Evolutionary conservation across 2,329 filamentous ascomycete species (phyloP), one percentile per base, ranked within the genome.

Genomic region (Aspergillus caelatus): DNA sequence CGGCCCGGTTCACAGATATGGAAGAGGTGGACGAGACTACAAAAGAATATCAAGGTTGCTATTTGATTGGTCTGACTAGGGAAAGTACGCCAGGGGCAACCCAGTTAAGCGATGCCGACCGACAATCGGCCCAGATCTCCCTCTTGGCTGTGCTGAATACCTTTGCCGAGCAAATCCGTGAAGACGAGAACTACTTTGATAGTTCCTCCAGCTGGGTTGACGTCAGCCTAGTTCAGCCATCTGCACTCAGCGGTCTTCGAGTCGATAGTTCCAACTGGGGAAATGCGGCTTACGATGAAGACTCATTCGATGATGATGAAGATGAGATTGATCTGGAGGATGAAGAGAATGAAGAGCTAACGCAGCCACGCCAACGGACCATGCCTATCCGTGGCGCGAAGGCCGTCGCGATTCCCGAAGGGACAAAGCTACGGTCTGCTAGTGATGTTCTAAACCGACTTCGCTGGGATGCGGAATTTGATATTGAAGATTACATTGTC

Each of bases 181-280:
- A 32, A 12, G 61, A 62, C 12, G 61, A 60, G 30, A 62, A 60
- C 19, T 62, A 62, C 61, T 62, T 62, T 10, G 61, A 62, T 16
- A 28, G n/a, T 2, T 62, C 61, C 12, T 62, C 56, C 6, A 56
- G 32, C 39, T 62, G 61, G 61, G 61, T 62, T 21, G 61, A 62
- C 12, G 48, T 60, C 12, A 30, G 26, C 12, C 12, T 62, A 3
- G 61, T 59, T 12, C 41, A 34, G 21, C 48, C 12, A 2, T 59
- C 56, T n/a, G 56, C 28, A 19, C 21, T 62, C 8, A 26, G 23
- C 4, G 57, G 41, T 2, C 48, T 62, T 4, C 61, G 28, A 8
- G 8, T 62, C 6, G 61, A 62, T 48, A 50, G 7, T 28, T 62
- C 57, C 0, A 16, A 55, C 50, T 46, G 36, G 36, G 55, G 55